Percentiles rank a stretch among this genome's conserved stretches.
phyloP scores from a whole-genome alignment of 495 filamentous ascomycete species.

The Penicilliopsis zonata region DNA sequence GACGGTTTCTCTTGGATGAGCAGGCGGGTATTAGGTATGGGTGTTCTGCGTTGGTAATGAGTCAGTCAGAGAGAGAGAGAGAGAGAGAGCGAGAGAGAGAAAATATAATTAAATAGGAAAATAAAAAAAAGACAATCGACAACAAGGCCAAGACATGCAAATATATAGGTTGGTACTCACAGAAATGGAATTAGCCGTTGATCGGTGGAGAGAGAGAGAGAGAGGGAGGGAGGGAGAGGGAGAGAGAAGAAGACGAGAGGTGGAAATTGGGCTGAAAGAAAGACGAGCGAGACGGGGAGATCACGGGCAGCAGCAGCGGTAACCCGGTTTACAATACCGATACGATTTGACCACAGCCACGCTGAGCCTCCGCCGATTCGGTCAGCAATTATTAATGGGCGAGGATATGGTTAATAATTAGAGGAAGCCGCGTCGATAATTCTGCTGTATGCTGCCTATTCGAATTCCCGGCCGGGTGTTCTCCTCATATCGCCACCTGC shows the following conservation, averaged over 20 bases:
- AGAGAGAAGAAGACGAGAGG: constrained; percentile 4
- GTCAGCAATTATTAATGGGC: not conserved
- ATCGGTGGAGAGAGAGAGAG: constrained; percentile 10
- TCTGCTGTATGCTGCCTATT: too few relatives aligned
- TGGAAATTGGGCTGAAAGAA: constrained; percentile 10
- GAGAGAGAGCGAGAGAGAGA: constrained; percentile 5
- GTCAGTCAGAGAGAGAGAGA: not conserved
- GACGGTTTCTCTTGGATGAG: constrained; percentile 3
- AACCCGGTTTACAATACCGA: constrained; percentile 1
- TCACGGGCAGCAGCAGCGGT: not conserved
- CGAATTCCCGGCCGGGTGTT: too few relatives aligned
- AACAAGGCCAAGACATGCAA: too few relatives aligned
- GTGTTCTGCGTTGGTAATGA: constrained; percentile 2
- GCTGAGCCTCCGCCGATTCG: not conserved
- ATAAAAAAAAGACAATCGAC: constrained; percentile 12
- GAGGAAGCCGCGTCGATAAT: too few relatives aligned
- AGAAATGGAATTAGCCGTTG: not conserved
- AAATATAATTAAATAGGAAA: constrained; percentile 4
- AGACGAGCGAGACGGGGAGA: constrained; percentile 3
- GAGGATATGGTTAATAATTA: too few relatives aligned
- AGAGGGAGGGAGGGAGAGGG: constrained; percentile 7
- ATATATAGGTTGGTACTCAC: constrained; percentile 6
- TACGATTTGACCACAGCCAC: not conserved
- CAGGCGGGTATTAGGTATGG: constrained; percentile 4
- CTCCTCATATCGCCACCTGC: too few relatives aligned